Percentiles rank a stretch among this genome's conserved stretches.
phyloP scores from a whole-genome alignment of 345 rosid species.

The Viola odorata region DNA sequence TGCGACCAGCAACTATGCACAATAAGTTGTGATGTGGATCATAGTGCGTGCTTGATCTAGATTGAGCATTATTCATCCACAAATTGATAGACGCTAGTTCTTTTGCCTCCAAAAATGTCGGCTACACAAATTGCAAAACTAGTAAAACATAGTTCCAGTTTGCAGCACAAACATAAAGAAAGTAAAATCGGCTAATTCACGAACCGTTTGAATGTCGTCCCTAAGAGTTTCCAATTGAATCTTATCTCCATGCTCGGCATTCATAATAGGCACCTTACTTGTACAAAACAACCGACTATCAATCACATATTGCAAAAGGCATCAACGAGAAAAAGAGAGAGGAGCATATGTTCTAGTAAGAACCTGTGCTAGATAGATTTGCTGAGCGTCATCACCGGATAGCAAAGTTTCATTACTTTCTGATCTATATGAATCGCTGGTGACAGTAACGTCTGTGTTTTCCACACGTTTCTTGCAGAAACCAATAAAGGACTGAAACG shows the following conservation, averaged over 20 bases:
- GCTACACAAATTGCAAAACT: slow-evolving; percentile 41
- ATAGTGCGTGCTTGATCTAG: slow-evolving; percentile 80
- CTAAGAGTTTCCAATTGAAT: slow-evolving; percentile 60
- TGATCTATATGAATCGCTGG: slow-evolving; percentile 13
- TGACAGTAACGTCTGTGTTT: slow-evolving; percentile 19
- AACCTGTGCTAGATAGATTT: slow-evolving; percentile 85
- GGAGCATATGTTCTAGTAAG: background rate
- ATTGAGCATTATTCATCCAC: slow-evolving; percentile 81
- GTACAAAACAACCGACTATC: background rate
- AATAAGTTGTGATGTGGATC: slow-evolving; percentile 91
- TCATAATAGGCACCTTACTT: slow-evolving; percentile 59
- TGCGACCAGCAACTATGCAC: slow-evolving; percentile 65
- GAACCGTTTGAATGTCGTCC: slow-evolving; percentile 57
- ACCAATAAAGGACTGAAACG: slow-evolving; percentile 59
- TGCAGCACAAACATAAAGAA: slow-evolving; percentile 6
- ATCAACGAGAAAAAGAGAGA: background rate
- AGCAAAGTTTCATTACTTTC: slow-evolving; percentile 17
- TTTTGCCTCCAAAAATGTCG: slow-evolving; percentile 49
- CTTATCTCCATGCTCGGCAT: slow-evolving; percentile 53
- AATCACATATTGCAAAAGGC: background rate
- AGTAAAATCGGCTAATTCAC: slow-evolving; percentile 12
- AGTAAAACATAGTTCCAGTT: background rate
- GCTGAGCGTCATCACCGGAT: slow-evolving; percentile 38
- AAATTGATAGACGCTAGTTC: slow-evolving; percentile 66
- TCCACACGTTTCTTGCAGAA: slow-evolving; percentile 54